Evolutionary conservation across 345 rosid genomes (phyloP), one percentile per base, ranked within the genome.

Genomic region (Murraya paniculata): DNA sequence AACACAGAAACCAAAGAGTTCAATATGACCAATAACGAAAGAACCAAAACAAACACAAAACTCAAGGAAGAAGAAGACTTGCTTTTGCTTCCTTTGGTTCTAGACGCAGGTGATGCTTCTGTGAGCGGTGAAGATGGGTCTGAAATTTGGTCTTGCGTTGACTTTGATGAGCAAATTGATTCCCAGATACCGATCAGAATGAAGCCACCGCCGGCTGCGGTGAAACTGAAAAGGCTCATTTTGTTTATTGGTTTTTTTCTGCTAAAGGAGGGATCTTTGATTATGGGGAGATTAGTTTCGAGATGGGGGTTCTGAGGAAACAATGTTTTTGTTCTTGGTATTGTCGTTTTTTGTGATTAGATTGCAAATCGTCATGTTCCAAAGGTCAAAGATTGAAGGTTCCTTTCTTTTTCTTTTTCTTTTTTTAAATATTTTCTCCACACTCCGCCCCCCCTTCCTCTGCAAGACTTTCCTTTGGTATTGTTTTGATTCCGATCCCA

Each of bases 181-280:
- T 93, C 94, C 84, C 83, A 82, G 0, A 87, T 82, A 24, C 97
- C 95, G 73, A 90, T 89, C 57, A 91, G 78, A 19, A 91, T 79
- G 81, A 89, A 90, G 0, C 91, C 92, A n/a, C 89, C 90, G 70
- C 90, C 94, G 27, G 93, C 86, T 45, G 85, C 71, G 78, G 87
- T 86, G 81, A 84, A 79, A 9, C 86, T 50, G 69, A 87, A 67
- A 59, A 92, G 61, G 2, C 91, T 93, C 97, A 92, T 92, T 22
- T 24, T 39, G n/a, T n/a, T 67, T n/a, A 13, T 9, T 36, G 19
- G 41, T 59, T 72, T 31, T n/a, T 64, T 13, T 30, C 0, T 36
- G 61, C 0, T 21, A 10, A 31, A 56, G 13, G 58, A 41, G 35
- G 59, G 25, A 21, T 28, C 25, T 31, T 65, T 21, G 74, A 53